Conservation (phyloP, 345 rosid species). For the Citrus cavaleriei region DNA sequence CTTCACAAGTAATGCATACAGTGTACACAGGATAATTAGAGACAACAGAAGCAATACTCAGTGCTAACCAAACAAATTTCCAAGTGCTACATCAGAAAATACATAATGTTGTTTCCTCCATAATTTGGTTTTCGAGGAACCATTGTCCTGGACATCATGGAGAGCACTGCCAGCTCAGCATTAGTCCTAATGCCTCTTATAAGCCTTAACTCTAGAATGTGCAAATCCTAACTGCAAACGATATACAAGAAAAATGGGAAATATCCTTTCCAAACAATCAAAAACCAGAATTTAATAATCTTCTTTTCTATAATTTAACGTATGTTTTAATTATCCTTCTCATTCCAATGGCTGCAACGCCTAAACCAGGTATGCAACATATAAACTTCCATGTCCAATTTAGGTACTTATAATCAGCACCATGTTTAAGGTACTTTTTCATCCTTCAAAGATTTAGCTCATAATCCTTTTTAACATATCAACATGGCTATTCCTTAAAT, state of each 20-base stretch:
- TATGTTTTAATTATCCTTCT: neutral
- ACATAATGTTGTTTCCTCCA: neutral
- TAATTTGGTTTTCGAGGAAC: neutral
- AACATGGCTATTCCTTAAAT: neutral
- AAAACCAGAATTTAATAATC: too few species aligned
- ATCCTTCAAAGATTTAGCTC: neutral
- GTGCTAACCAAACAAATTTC: too few species aligned
- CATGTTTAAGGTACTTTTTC: neutral
- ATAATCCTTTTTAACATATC: neutral
- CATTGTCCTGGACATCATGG: neutral
- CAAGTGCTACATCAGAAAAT: neutral
- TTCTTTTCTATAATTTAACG: neutral
- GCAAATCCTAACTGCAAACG: neutral
- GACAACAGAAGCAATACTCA: neutral
- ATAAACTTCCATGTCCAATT: neutral
- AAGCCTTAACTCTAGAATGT: neutral
- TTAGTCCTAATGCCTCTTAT: neutral
- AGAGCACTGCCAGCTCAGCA: neutral
- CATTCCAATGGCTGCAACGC: neutral
- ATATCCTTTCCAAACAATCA: neutral
- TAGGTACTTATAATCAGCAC: neutral
- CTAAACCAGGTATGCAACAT: neutral
- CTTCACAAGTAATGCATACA: neutral
- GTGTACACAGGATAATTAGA: neutral
- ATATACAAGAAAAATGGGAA: neutral